phyloP scores from a whole-genome alignment of 164 flowering plant genomes.

The Brasenia schreberi region DNA sequence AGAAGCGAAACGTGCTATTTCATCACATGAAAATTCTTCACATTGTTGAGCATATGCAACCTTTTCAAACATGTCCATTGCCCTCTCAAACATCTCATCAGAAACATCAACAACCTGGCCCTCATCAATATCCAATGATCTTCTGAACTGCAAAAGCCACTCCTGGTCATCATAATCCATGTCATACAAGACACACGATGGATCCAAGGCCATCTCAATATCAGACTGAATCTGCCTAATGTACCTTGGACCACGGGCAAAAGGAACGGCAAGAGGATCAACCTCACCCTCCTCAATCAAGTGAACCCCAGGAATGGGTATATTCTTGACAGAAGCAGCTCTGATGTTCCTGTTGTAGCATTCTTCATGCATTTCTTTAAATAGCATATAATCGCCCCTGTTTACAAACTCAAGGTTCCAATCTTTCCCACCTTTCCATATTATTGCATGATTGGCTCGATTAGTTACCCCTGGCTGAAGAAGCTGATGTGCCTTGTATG shows the following conservation, averaged over 20 bases:
- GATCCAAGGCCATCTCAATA: slow-evolving; percentile 81
- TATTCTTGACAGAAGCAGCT: slow-evolving; percentile 71
- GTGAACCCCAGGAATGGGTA: slow-evolving; percentile 94
- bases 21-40: slow-evolving; percentile 51
- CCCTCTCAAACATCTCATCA: slow-evolving; percentile 74
- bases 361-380: slow-evolving; percentile 95
- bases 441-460: slow-evolving; percentile 88
- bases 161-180: slow-evolving; percentile 95
- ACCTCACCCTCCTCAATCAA: slow-evolving; percentile 61
- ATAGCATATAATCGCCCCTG: slow-evolving; percentile 74
- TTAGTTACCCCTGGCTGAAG: slow-evolving; percentile 86
- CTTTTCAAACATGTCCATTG: slow-evolving; percentile 82
- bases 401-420: slow-evolving; percentile 91
- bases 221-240: slow-evolving; percentile 64
- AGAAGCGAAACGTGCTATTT: slow-evolving; percentile 43
- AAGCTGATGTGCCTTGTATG: slow-evolving; percentile 76
- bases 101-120: slow-evolving; percentile 23
- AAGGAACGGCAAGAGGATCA: slow-evolving; percentile 30
- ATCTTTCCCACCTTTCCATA: slow-evolving; percentile 99
- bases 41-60: slow-evolving; percentile 49
- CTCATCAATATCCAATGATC: slow-evolving; percentile 12
- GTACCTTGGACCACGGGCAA: slow-evolving; percentile 52
- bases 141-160: slow-evolving; percentile 34
- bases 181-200: slow-evolving; percentile 75
- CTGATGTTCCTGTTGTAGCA: slow-evolving; percentile 79